Percentiles rank a stretch among this genome's conserved stretches.
phyloP scores from a whole-genome alignment of 768 basidiomycete genomes.

The Candolleomyces eurysporus region DNA sequence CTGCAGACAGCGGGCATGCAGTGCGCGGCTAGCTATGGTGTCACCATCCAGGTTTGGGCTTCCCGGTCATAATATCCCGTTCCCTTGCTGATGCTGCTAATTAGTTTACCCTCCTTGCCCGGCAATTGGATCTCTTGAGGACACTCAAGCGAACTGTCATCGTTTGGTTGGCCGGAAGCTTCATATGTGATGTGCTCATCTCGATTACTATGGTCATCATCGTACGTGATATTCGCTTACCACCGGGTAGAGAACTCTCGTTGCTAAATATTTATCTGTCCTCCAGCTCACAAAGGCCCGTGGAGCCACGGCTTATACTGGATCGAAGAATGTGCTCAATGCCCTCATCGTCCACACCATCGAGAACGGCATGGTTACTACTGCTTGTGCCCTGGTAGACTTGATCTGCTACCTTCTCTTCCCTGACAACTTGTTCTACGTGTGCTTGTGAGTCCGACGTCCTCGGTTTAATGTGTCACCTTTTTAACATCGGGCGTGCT shows the following conservation, averaged over 20 bases:
- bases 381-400: slow-evolving; percentile 2
- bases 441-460: background rate
- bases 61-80: background rate
- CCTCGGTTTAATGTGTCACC: background rate
- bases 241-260: too few species aligned
- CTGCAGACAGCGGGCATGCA: background rate
- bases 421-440: slow-evolving; percentile 2
- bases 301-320: background rate
- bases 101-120: background rate
- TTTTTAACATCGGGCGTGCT: background rate
- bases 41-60: background rate
- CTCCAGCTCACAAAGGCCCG: background rate
- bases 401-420: background rate
- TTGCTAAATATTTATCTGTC: too few species aligned
- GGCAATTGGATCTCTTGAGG: background rate
- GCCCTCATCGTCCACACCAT: slow-evolving; percentile 3
- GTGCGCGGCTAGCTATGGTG: background rate
- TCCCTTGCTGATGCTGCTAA: too few species aligned
- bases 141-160: slow-evolving; percentile 1
- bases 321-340: slow-evolving; percentile 3
- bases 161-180: slow-evolving; percentile 1
- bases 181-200: background rate
- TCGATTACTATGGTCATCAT: slow-evolving; percentile 1
- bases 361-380: slow-evolving; percentile 2
- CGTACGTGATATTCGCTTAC: background rate